Evolutionary conservation across 768 basidiomycete genomes (phyloP), one percentile per base, ranked within the genome.

Genomic region (Auriscalpium orientale): DNA sequence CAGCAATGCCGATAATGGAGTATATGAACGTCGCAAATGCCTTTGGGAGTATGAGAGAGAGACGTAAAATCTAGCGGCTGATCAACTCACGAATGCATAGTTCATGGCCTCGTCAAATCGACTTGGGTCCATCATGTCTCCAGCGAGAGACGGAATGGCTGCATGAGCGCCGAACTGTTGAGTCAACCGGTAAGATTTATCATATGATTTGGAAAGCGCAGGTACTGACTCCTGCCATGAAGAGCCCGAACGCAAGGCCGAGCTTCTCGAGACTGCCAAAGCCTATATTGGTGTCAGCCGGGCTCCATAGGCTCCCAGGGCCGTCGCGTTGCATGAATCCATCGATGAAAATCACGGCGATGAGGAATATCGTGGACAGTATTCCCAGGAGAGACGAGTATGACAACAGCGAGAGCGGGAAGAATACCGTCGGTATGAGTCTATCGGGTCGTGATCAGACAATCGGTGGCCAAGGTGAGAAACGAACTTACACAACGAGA

Each of bases 381-480:
- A 95, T 87, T 33, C 91, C 91, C 40, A 97, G 67, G 37, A 97
- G 78, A 6, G 95, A 98, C 1, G 93, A 85, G 65, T 91, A 87
- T 1, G 94, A 94, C 12, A 98, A 79, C 34, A 93, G 73, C 5
- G 87, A 87, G 2, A 98, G 75, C 0, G 95, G 94, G 47, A 98
- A 72, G 64, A 95, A 88, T 13, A 91, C 80, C 0, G 87, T 90
- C 2, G 95, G 95, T 21, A 89, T 79, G 55, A 97, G 71, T 54
- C 91, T 93, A 63, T 4, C 33, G 46, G 53, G 52, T 56, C 33
- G 61, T 51, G 44, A 35, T 47, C 33, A 33, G 22, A 13, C 45
- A 12, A n/a, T 46, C 2, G 44, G 51, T 38, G 1, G 33, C 11
- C 18, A 22, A 20, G 9, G 53, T 34, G 54, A 36, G 18, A 43